Base-by-base conservation (phyloP, 1,139 yeast genomes). In the Lodderomyces parapsilosis region DNA sequence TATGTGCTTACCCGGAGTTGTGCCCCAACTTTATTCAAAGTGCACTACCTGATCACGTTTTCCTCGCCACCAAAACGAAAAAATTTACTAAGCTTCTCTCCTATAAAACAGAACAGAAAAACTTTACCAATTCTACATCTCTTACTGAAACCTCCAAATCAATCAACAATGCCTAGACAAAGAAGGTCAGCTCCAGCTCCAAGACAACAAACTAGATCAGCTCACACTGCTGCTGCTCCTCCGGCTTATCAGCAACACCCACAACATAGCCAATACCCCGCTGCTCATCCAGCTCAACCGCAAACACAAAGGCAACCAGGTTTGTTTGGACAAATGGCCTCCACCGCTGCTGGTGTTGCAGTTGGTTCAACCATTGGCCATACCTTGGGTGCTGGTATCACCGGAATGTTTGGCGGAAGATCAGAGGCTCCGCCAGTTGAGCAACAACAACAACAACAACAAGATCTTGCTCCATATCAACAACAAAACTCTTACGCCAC, bases 271-370 rank as follows among this genome's bases (percentile, higher is more conserved):
- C 38, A 39, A 13, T 56, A 59, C 47, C 64, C 75, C 42, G 66
- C 78, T 43, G 63, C 65, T 39, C 70, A 65, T 37, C 68, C 76
- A 24, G 57, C 71, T 34, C 61, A 48, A 40, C 63, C 66, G 20
- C 78, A 71, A 62, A 52, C 56, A 19, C 87, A 55, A 37, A 64
- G 59, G 53, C 66, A 65, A 25, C 98, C 99, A 42, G 97, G 98
- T 56, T 62, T 93, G 63, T 91, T 93, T 60, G 87, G 94, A 48
- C 96, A 93, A 70, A 93, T 93, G 98, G 98, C 98, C 25, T 78
- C 96, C 37, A 93, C 99, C 44, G 99, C 99, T 48, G 99, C 98
- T 43, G 99, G 99, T 80, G 99, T 93, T 31, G 99, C 98, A 42
- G 97, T 93, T 46, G 99, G 99, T 59, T 87, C 96, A 45, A 84